These are phyloP conservation scores for Corynespora cassiicola DNA, from an alignment of 2,329 filamentous ascomycete genomes.

Conservation along the genomic window DNA sequence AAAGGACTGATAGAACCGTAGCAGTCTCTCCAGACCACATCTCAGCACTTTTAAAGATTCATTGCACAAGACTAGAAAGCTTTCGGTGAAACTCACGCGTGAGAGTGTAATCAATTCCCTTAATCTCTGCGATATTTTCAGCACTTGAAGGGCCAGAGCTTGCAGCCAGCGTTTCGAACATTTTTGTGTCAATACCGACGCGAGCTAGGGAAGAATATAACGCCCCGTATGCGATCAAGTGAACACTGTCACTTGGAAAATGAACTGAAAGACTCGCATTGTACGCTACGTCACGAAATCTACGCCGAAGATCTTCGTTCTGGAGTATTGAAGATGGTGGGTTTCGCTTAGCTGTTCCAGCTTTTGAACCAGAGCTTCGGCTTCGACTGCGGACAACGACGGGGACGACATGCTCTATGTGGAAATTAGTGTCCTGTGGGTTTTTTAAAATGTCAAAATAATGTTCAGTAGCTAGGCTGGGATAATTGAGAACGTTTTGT, in stretches of 20 bases:
- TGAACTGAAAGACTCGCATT: background rate
- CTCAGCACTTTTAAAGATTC: background rate
- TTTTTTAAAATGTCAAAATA: no score
- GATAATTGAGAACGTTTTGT: no score
- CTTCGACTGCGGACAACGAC: no score
- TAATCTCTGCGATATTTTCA: background rate
- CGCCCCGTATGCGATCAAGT: background rate
- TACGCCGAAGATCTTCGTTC: background rate
- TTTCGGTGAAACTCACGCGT: no score
- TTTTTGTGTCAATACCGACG: background rate
- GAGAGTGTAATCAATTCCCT: background rate
- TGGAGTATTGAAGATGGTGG: no score
- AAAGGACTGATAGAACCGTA: constrained; percentile 3
- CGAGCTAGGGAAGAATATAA: background rate
- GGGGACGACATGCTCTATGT: no score
- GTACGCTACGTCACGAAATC: background rate
- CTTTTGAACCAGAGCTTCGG: no score
- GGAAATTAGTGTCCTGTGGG: no score
- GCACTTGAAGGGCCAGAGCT: background rate
- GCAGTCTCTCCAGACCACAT: background rate
- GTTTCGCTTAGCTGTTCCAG: no score
- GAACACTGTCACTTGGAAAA: background rate
- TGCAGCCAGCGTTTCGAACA: background rate
- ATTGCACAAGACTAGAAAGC: background rate
- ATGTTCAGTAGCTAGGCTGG: no score